Evolutionary conservation across 768 basidiomycete species (phyloP).

Genomic region (Hygrophorus russula): DNA sequence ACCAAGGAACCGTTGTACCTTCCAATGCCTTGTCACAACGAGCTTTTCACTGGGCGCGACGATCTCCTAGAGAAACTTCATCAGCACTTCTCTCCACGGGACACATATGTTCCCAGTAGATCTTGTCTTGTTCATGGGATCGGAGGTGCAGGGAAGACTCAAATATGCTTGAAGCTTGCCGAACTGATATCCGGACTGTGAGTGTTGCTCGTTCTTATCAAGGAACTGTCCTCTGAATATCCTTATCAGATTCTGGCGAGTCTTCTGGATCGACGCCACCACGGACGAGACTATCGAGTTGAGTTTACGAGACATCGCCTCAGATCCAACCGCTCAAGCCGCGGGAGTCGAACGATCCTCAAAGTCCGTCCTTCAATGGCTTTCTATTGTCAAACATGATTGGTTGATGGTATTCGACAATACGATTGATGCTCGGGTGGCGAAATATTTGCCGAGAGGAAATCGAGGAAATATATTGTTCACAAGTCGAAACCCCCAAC

Average conservation of each 20-base stretch:
- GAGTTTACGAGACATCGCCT: constrained; percentile 6
- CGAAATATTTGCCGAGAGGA: constrained; percentile 10
- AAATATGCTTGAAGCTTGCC: no score
- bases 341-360: neutral
- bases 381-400: constrained; percentile 6
- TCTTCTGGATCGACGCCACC: constrained; percentile 16
- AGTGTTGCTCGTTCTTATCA: no score
- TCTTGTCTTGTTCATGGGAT: no score
- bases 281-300: constrained; percentile 7
- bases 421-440: constrained; percentile 9
- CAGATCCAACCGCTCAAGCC: neutral
- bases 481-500: constrained; percentile 10
- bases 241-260: constrained; percentile 9
- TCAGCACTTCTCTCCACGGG: no score
- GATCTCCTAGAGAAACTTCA: no score
- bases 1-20: no score
- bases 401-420: constrained; percentile 15
- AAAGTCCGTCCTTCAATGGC: constrained; percentile 7
- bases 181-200: no score
- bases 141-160: no score
- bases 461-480: constrained; percentile 11
- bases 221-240: neutral
- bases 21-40: no score
- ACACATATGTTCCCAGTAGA: no score
- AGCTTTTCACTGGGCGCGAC: no score